These are phyloP conservation scores for Magnolia kwangsiensis DNA, from an alignment of 164 flowering plant species.

Conservation along the genomic window DNA sequence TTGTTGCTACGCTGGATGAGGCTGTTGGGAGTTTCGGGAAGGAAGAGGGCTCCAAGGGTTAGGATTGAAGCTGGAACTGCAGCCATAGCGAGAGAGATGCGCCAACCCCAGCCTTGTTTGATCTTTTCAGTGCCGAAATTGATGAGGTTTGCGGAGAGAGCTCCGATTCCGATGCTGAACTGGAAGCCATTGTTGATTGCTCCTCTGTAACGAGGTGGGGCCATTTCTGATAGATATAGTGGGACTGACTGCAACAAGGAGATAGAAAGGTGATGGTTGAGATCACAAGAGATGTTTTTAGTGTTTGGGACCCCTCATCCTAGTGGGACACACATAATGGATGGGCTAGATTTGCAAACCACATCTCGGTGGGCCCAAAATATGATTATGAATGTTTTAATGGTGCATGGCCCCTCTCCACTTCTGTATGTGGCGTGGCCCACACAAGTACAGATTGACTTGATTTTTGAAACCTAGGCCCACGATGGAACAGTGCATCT, in stretches of 20 bases:
- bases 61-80: slow-evolving; percentile 24
- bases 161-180: slow-evolving; percentile 42
- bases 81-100: slow-evolving; percentile 29
- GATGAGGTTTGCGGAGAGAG: slow-evolving; percentile 23
- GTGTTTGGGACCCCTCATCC: too few species aligned
- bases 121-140: slow-evolving; percentile 28
- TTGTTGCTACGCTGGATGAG: slow-evolving; percentile 17
- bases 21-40: slow-evolving; percentile 33
- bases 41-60: slow-evolving; percentile 24
- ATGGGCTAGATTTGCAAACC: too few species aligned
- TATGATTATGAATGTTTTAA: too few species aligned
- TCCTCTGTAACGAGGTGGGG: slow-evolving; percentile 41
- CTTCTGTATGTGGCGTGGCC: too few species aligned
- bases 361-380: too few species aligned
- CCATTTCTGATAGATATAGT: slow-evolving; percentile 75
- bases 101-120: slow-evolving; percentile 25
- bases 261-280: neutral
- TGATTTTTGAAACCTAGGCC: too few species aligned
- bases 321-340: too few species aligned
- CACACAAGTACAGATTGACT: too few species aligned
- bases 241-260: slow-evolving; percentile 54
- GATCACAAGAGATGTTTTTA: too few species aligned
- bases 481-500: too few species aligned
- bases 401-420: too few species aligned
- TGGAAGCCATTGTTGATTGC: slow-evolving; percentile 64